These are phyloP conservation scores for Salix exigua DNA, from an alignment of 345 rosid genomes.

Conservation along the genomic window DNA sequence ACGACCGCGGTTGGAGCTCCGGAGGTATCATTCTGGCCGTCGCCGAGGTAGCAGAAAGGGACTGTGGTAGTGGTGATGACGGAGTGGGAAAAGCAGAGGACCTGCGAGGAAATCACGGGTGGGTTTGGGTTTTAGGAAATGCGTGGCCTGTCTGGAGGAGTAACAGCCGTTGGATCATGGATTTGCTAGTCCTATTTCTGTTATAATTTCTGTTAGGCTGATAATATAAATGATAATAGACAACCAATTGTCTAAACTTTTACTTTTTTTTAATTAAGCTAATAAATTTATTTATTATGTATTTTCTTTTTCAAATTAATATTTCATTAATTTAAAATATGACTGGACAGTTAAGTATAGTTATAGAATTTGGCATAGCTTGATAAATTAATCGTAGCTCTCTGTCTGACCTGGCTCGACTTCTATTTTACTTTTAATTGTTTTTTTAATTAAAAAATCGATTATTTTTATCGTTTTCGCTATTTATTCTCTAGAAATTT, in stretches of 20 bases:
- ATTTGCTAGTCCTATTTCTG: neutral
- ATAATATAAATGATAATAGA: neutral
- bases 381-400: too few species aligned
- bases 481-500: too few species aligned
- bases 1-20: slow-evolving; percentile 83
- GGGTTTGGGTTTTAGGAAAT: neutral
- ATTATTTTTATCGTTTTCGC: too few species aligned
- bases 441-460: too few species aligned
- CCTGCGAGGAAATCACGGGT: slow-evolving; percentile 2
- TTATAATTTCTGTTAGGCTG: neutral
- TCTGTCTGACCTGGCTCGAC: too few species aligned
- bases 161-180: slow-evolving; percentile 21
- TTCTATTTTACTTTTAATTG: too few species aligned
- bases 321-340: neutral
- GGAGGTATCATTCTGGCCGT: slow-evolving; percentile 78
- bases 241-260: neutral
- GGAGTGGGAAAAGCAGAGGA: neutral
- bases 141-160: slow-evolving; percentile 26
- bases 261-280: neutral
- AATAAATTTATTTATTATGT: neutral
- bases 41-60: neutral
- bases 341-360: too few species aligned
- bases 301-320: neutral
- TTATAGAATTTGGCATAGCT: too few species aligned
- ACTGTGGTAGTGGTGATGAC: neutral